phyloP scores from a whole-genome alignment of 345 rosid species.

The Salix exigua region DNA sequence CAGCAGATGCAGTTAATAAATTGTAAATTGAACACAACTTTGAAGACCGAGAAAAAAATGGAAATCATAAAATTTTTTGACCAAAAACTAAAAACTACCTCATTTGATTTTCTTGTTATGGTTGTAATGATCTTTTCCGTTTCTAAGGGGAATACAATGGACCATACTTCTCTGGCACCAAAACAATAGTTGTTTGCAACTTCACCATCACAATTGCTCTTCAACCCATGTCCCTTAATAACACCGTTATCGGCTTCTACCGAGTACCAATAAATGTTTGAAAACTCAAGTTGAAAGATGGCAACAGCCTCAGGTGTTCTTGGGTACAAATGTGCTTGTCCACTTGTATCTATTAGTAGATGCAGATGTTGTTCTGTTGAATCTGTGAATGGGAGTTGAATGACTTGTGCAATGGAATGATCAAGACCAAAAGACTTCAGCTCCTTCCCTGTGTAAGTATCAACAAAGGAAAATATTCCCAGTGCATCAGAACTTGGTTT shows the following conservation, averaged over 20 bases:
- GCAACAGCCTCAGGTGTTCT: conserved; percentile 62
- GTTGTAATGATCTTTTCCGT: conserved; percentile 82
- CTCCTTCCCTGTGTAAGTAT: conserved; percentile 82
- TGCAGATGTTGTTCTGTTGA: conserved; percentile 86
- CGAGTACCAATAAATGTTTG: conserved; percentile 88
- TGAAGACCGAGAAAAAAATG: not conserved
- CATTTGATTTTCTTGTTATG: conserved; percentile 64
- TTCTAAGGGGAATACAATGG: conserved; percentile 78
- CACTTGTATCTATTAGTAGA: conserved; percentile 61
- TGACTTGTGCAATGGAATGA: conserved; percentile 75
- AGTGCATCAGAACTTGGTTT: conserved; percentile 51
- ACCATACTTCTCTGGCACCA: conserved; percentile 76
- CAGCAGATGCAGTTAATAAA: not conserved
- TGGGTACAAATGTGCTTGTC: conserved; percentile 78
- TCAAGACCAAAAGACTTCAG: conserved; percentile 46
- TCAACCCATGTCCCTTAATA: conserved; percentile 74
- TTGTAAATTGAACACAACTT: not conserved
- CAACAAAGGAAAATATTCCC: conserved; percentile 76
- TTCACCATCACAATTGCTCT: conserved; percentile 52
- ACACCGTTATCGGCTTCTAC: conserved; percentile 62
- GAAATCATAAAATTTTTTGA: not conserved
- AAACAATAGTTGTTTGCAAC: conserved; percentile 72
- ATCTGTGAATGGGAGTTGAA: conserved; percentile 82
- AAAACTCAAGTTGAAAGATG: conserved; percentile 60
- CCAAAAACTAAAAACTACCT: conserved; percentile 44